Evolutionary conservation across 139 green algal genomes (phyloP).

Genomic region (Pedinophyceae sp.): DNA sequence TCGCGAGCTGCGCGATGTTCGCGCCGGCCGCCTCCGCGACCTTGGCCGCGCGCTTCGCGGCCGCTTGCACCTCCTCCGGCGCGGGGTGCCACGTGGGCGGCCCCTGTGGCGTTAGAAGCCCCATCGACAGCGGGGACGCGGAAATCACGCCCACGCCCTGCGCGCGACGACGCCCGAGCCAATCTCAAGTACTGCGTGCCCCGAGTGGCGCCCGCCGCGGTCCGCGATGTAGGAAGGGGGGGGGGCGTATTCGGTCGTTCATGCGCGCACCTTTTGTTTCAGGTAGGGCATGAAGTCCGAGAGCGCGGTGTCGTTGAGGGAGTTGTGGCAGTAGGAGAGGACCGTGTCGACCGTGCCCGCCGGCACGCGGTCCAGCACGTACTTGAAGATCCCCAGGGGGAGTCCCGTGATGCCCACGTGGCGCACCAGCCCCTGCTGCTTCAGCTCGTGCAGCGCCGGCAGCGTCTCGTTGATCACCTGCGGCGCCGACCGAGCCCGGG

Average conservation of each 20-base stretch:
- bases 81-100: slow-evolving; percentile 83
- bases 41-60: slow-evolving; percentile 28
- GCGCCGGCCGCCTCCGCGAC: slow-evolving; percentile 19
- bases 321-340: slow-evolving; percentile 88
- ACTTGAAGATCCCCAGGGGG: slow-evolving; percentile 54
- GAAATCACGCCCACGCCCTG: slow-evolving; percentile 71
- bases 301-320: slow-evolving; percentile 51
- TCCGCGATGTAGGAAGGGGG: slow-evolving; percentile 27
- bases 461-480: slow-evolving; percentile 75
- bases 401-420: slow-evolving; percentile 83
- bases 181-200: too few species aligned
- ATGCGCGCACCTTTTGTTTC: too few species aligned
- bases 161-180: neutral
- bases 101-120: slow-evolving; percentile 61
- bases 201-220: slow-evolving; percentile 16
- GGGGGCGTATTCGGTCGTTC: neutral
- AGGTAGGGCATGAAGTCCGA: slow-evolving; percentile 28
- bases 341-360: slow-evolving; percentile 60
- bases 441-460: slow-evolving; percentile 65
- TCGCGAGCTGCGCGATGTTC: slow-evolving; percentile 42
- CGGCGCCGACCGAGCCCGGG: neutral
- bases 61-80: slow-evolving; percentile 38
- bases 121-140: slow-evolving; percentile 76
- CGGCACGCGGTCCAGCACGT: slow-evolving; percentile 50
- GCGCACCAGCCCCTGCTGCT: slow-evolving; percentile 54